These are phyloP conservation scores for Draba incana DNA, from an alignment of 345 rosid species.

Conservation along the genomic window DNA sequence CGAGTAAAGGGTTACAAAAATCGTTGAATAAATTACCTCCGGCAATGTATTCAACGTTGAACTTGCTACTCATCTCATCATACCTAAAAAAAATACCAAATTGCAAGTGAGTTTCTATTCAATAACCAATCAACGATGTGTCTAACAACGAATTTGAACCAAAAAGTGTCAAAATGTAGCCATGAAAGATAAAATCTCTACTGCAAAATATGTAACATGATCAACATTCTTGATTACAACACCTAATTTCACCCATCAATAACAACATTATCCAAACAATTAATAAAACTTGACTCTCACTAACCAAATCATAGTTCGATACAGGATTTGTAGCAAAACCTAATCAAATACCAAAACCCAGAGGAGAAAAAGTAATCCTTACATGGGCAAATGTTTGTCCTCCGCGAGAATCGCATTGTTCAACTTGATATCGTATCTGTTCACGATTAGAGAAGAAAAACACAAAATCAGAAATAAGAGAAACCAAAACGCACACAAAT, in stretches of 20 bases:
- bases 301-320: background rate
- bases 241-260: background rate
- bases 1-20: background rate
- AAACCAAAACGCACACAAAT: background rate
- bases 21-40: constrained; percentile 28
- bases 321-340: background rate
- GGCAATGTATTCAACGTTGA: constrained; percentile 44
- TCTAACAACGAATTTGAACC: background rate
- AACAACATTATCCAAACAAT: background rate
- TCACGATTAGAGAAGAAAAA: background rate
- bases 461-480: background rate
- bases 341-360: background rate
- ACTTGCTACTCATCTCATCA: constrained; percentile 40
- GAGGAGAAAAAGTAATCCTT: constrained; percentile 32
- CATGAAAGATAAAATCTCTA: background rate
- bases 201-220: background rate
- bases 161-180: background rate
- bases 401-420: constrained; percentile 95
- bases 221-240: background rate
- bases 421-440: constrained; percentile 80
- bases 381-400: constrained; percentile 93
- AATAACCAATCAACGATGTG: constrained; percentile 1
- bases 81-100: constrained; percentile 27
- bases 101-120: background rate
- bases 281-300: background rate